Evolutionary conservation across 768 basidiomycete genomes (phyloP).

Genomic region (Amanita molliuscula): DNA sequence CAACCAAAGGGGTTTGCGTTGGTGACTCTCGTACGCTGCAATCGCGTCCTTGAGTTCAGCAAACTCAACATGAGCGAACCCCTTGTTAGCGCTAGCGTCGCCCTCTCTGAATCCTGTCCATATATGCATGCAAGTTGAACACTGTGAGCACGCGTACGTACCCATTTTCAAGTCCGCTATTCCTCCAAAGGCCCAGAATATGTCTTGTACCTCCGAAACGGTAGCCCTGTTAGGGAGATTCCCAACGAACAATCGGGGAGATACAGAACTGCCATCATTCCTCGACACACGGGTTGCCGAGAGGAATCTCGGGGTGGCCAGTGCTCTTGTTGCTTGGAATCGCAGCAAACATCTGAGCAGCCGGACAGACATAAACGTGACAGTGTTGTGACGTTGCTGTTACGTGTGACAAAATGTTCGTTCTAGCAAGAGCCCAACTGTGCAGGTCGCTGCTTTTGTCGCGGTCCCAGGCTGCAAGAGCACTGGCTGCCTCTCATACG

Average conservation of each 20-base stretch:
- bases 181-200: constrained; percentile 33
- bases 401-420: too few species aligned
- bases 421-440: too few species aligned
- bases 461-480: too few species aligned
- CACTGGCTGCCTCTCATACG: too few species aligned
- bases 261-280: not conserved
- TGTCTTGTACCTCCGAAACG: constrained; percentile 28
- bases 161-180: constrained; percentile 28
- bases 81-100: not conserved
- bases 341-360: too few species aligned
- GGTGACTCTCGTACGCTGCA: not conserved
- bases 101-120: not conserved
- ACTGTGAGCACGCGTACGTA: constrained; percentile 19
- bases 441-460: too few species aligned
- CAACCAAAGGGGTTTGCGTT: not conserved
- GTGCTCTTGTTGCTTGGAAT: not conserved
- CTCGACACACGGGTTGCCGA: not conserved
- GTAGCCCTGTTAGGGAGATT: constrained; percentile 43
- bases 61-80: not conserved
- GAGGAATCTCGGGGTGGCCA: not conserved
- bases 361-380: too few species aligned
- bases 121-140: constrained; percentile 11
- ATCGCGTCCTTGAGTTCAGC: not conserved
- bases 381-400: too few species aligned
- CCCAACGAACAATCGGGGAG: constrained; percentile 27